Percentiles rank a stretch among this genome's conserved stretches.
phyloP scores from a whole-genome alignment of 2,329 filamentous ascomycete genomes.

The Fusarium sp. region DNA sequence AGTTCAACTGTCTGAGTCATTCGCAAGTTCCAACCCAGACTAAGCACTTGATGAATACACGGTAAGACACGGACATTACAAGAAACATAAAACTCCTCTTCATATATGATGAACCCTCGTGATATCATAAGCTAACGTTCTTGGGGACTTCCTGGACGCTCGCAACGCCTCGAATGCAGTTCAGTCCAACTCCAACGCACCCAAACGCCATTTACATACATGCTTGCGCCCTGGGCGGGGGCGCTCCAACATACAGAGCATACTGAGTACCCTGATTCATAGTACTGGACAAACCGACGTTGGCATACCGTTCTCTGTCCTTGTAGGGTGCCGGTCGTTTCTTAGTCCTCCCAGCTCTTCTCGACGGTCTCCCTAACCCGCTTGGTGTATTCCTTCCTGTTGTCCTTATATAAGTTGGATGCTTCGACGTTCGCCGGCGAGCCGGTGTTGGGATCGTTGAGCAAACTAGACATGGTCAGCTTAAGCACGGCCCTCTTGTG shows the following conservation, averaged over 20 bases:
- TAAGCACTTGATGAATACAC: neutral
- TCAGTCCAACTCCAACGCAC: slow-evolving; percentile 49
- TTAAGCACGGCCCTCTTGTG: neutral
- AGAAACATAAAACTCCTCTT: slow-evolving; percentile 44
- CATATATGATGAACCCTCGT: slow-evolving; percentile 37
- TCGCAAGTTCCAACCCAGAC: neutral
- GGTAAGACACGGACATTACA: slow-evolving; percentile 11
- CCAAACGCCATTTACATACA: slow-evolving; percentile 48
- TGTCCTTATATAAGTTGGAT: slow-evolving; percentile 98
- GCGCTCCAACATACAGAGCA: slow-evolving; percentile 11
- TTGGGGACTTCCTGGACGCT: slow-evolving; percentile 34
- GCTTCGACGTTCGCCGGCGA: slow-evolving; percentile 98
- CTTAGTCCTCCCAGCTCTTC: slow-evolving; percentile 97
- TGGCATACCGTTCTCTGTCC: slow-evolving; percentile 39
- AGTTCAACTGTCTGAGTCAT: neutral
- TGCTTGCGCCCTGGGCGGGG: slow-evolving; percentile 11
- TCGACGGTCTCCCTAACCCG: slow-evolving; percentile 95
- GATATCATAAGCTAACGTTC: slow-evolving; percentile 44
- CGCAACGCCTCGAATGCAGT: slow-evolving; percentile 50
- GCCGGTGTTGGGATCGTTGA: slow-evolving; percentile 99
- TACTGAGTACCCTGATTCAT: slow-evolving; percentile 31
- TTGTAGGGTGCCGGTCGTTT: neutral
- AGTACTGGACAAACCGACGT: slow-evolving; percentile 35
- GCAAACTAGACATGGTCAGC: slow-evolving; percentile 69
- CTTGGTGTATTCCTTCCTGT: slow-evolving; percentile 95